Conservation (phyloP, 345 rosid genomes). For the Salix exigua region DNA sequence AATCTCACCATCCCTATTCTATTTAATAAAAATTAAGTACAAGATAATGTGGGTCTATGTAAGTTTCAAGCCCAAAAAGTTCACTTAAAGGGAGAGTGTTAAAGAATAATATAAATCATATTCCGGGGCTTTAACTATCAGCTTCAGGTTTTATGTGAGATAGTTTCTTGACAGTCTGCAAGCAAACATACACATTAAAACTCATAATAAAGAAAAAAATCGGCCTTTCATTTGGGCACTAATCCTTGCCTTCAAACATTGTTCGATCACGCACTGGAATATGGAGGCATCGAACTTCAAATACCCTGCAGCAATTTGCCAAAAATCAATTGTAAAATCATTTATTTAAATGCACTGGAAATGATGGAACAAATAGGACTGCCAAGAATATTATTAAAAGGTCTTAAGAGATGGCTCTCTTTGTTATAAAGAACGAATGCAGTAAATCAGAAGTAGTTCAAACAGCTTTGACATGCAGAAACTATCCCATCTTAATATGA, state of each 20-base stretch:
- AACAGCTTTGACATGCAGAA: neutral
- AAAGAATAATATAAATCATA: too few species aligned
- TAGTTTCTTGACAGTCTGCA: neutral
- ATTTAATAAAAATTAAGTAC: too few species aligned
- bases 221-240: neutral
- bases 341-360: neutral
- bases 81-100: too few species aligned
- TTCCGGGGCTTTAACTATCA: too few species aligned
- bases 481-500: neutral
- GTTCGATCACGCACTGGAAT: constrained; percentile 72
- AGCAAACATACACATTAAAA: neutral
- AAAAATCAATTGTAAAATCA: constrained; percentile 2
- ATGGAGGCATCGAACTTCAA: constrained; percentile 81
- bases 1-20: too few species aligned
- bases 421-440: neutral
- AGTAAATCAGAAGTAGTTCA: neutral
- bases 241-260: constrained; percentile 53
- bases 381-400: neutral
- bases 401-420: neutral
- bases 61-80: too few species aligned
- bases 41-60: too few species aligned
- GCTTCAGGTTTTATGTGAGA: too few species aligned
- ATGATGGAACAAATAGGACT: neutral
- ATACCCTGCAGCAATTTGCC: constrained; percentile 54
- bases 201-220: neutral